Conservation (phyloP, 2,329 filamentous ascomycete genomes). For the Botrytis fragariae region DNA sequence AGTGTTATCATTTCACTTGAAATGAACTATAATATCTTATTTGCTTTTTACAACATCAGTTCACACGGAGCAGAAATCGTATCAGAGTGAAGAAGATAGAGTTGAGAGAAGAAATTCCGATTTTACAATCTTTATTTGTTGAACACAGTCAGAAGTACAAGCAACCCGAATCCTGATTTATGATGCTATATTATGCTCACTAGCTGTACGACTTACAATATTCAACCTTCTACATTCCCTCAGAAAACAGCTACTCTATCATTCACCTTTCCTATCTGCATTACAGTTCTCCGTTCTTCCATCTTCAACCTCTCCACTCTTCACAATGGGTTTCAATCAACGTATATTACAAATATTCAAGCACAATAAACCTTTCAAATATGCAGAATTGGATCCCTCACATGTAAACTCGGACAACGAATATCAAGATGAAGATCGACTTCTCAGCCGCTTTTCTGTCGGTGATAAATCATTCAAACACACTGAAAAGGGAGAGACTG, state of each 20-base stretch:
- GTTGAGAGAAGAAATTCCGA: background rate
- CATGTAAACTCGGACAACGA: background rate
- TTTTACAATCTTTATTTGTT: background rate
- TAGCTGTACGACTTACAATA: background rate
- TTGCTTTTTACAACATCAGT: no score
- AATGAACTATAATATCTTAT: no score
- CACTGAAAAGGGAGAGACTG: background rate
- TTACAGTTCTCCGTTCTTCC: background rate
- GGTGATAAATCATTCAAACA: background rate
- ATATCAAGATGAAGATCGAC: slow-evolving; percentile 1
- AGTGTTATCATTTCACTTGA: no score
- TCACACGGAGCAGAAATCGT: no score
- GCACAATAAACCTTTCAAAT: background rate
- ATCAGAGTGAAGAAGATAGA: background rate
- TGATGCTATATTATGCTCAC: background rate
- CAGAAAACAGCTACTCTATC: background rate
- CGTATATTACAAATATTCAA: background rate
- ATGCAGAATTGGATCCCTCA: background rate
- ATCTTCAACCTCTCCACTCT: background rate
- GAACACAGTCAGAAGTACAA: background rate
- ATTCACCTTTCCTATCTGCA: background rate
- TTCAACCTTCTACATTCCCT: background rate
- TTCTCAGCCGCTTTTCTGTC: background rate
- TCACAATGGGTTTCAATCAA: background rate
- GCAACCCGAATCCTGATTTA: background rate